phyloP scores from a whole-genome alignment of 148 eudicot genomes.

The Arbutus unedo region DNA sequence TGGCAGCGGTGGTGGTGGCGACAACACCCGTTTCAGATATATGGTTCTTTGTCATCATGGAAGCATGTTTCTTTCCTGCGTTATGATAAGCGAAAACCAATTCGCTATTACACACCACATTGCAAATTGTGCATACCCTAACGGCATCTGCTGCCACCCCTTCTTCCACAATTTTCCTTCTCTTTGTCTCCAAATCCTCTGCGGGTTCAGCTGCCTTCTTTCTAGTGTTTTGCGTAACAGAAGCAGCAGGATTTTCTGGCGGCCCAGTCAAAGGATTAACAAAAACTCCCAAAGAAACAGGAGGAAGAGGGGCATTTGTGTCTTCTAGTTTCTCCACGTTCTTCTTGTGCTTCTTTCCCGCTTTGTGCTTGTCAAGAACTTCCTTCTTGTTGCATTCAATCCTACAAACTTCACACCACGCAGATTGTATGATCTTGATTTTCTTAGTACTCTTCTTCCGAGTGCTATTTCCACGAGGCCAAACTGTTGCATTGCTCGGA shows the following conservation, averaged over 20 bases:
- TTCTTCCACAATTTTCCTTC: constrained; percentile 38
- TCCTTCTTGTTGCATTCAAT: constrained; percentile 37
- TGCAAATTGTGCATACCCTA: constrained; percentile 40
- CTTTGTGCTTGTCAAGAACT: constrained; percentile 45
- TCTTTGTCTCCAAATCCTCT: constrained; percentile 45
- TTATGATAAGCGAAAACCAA: constrained; percentile 41
- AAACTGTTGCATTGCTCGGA: constrained; percentile 13
- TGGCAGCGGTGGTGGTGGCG: too few species aligned
- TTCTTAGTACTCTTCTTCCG: constrained; percentile 32
- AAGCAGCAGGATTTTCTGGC: constrained; percentile 23
- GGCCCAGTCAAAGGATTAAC: constrained; percentile 33
- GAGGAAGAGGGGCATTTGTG: constrained; percentile 14
- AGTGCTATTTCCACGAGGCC: background rate
- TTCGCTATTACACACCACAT: constrained; percentile 59
- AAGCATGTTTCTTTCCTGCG: constrained; percentile 51
- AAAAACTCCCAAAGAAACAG: background rate
- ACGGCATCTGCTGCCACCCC: constrained; percentile 37
- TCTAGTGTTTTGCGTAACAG: background rate
- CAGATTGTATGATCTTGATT: constrained; percentile 33
- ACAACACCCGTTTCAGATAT: background rate
- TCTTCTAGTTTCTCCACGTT: constrained; percentile 40
- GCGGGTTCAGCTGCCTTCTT: constrained; percentile 27
- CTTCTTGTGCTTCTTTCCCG: constrained; percentile 56
- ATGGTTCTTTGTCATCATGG: constrained; percentile 32
- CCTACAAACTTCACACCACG: constrained; percentile 53